Percentiles rank a stretch among this genome's conserved stretches.
phyloP scores from a whole-genome alignment of 2,329 filamentous ascomycete species.

The Stagonosporopsis cucurbitacearum region DNA sequence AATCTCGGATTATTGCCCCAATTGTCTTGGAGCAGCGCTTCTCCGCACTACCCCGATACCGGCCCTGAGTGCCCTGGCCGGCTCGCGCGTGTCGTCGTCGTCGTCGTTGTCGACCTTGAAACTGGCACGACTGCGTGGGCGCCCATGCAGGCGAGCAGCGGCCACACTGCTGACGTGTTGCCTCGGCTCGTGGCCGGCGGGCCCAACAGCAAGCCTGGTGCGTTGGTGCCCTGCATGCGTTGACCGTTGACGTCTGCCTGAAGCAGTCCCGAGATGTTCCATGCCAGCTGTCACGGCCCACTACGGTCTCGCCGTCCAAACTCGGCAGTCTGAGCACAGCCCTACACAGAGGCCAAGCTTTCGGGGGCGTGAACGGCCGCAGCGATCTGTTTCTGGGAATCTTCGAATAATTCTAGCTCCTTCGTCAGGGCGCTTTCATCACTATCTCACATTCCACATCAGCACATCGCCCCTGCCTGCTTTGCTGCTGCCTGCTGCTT shows the following conservation, averaged over 20 bases:
- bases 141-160: background rate
- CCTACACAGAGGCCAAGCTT: constrained; percentile 6
- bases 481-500: constrained; percentile 18
- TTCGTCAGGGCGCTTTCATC: constrained; percentile 28
- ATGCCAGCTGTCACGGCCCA: constrained; percentile 5
- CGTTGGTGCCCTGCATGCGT: background rate
- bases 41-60: constrained; percentile 6
- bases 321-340: constrained; percentile 3
- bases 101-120: background rate
- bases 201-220: background rate
- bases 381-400: constrained; percentile 19
- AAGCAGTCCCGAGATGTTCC: constrained; percentile 5
- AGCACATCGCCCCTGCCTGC: constrained; percentile 4
- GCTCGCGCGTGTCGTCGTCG: background rate
- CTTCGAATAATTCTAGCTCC: constrained; percentile 12
- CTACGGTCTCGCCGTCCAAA: constrained; percentile 3
- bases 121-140: too few relatives aligned
- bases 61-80: background rate
- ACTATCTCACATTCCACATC: constrained; percentile 21
- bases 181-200: constrained; percentile 6
- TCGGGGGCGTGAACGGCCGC: constrained; percentile 13
- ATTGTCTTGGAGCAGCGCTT: background rate
- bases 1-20: constrained; percentile 4
- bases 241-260: constrained; percentile 15
- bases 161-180: constrained; percentile 3